phyloP scores from a whole-genome alignment of 305 asterid genomes.

The Stenogyne calaminthoides region DNA sequence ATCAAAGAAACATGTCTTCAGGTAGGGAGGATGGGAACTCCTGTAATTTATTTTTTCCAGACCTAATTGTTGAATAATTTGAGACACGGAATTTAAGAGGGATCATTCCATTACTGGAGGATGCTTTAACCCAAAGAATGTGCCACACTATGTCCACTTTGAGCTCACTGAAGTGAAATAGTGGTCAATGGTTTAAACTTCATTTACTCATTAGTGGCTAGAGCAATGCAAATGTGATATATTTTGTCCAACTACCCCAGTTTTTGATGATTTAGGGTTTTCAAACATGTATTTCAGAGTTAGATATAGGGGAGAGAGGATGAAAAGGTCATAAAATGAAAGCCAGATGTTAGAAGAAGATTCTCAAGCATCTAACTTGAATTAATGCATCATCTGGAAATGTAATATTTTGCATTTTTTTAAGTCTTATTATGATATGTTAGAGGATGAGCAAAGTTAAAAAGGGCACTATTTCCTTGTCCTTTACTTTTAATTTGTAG shows the following conservation, averaged over 20 bases:
- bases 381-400: neutral
- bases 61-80: conserved; percentile 21
- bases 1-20: conserved; percentile 99
- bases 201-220: conserved; percentile 7
- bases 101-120: conserved; percentile 16
- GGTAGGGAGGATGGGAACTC: conserved; percentile 50
- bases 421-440: neutral
- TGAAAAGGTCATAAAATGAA: neutral
- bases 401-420: neutral
- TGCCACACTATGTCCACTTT: conserved; percentile 20
- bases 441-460: neutral
- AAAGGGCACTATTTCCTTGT: neutral
- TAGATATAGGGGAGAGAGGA: neutral
- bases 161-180: conserved; percentile 11
- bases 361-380: neutral
- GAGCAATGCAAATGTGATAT: neutral
- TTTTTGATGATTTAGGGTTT: conserved; percentile 6
- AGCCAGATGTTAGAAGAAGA: conserved; percentile 5
- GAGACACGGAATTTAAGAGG: conserved; percentile 12
- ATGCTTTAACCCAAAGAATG: conserved; percentile 15
- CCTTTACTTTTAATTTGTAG: neutral
- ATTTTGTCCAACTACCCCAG: neutral
- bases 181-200: conserved; percentile 20
- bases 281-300: neutral
- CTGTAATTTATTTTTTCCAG: conserved; percentile 18